phyloP scores from a whole-genome alignment of 106 monocot genomes.

The Narthecium ossifragum region DNA sequence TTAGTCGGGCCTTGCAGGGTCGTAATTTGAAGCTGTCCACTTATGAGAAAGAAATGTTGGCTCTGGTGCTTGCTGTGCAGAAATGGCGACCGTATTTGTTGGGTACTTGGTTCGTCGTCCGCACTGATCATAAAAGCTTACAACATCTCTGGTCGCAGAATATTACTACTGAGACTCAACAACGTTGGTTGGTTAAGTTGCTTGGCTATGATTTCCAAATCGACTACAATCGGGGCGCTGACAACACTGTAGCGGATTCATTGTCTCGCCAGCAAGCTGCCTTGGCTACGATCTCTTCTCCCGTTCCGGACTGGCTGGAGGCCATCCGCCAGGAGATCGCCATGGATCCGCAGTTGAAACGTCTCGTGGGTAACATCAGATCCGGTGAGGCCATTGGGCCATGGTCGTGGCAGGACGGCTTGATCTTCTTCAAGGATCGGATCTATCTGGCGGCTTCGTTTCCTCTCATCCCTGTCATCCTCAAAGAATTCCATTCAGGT shows the following conservation, averaged over 20 bases:
- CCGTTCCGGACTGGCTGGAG: background rate
- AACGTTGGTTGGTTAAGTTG: slow-evolving; percentile 10
- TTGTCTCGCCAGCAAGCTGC: background rate
- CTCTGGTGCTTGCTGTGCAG: slow-evolving; percentile 7
- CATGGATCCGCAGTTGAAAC: background rate
- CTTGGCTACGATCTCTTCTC: background rate
- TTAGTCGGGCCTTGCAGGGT: background rate
- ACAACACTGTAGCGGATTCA: background rate
- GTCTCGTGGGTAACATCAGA: background rate
- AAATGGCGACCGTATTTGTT: slow-evolving; percentile 9
- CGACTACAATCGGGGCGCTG: background rate
- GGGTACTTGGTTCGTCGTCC: too few species aligned
- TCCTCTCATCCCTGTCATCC: too few species aligned
- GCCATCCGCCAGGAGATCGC: background rate
- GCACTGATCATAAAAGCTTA: slow-evolving; percentile 7
- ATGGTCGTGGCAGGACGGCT: background rate
- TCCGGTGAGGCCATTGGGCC: background rate
- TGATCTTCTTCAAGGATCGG: background rate
- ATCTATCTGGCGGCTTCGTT: too few species aligned
- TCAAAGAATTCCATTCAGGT: too few species aligned
- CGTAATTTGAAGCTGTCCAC: background rate
- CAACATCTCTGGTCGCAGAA: slow-evolving; percentile 1
- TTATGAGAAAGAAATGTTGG: slow-evolving; percentile 12
- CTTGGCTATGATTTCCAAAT: slow-evolving; percentile 10
- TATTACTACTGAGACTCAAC: slow-evolving; percentile 3